phyloP scores from a whole-genome alignment of 495 filamentous ascomycete genomes.

The Aspergillus egyptiacus region DNA sequence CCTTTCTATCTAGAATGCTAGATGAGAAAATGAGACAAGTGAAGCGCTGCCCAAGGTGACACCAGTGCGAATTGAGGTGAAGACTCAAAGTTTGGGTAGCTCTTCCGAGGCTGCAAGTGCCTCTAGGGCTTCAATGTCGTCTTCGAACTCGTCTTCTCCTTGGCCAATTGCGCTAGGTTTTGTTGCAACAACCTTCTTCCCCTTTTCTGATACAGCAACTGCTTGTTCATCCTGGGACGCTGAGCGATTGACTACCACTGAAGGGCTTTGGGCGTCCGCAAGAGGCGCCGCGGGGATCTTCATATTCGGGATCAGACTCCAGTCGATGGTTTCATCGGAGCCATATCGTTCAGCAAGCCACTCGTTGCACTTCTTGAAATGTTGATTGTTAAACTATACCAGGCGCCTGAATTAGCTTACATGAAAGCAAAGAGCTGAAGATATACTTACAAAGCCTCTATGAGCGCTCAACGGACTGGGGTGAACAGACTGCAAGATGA shows the following conservation, averaged over 20 bases:
- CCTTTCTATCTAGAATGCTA: too few species aligned
- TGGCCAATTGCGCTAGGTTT: background rate
- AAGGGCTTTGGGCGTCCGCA: slow-evolving; percentile 11
- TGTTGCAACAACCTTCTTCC: background rate
- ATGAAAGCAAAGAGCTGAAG: background rate
- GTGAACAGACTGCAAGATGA: slow-evolving; percentile 78
- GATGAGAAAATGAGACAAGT: too few species aligned
- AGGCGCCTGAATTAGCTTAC: background rate
- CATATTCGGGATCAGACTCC: slow-evolving; percentile 56
- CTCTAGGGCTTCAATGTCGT: slow-evolving; percentile 38
- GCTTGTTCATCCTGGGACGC: slow-evolving; percentile 3
- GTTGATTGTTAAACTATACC: slow-evolving; percentile 69
- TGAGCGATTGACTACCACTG: slow-evolving; percentile 16
- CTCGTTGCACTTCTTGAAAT: slow-evolving; percentile 84
- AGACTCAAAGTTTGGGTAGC: background rate
- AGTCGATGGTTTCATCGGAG: slow-evolving; percentile 71
- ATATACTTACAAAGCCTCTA: slow-evolving; percentile 59
- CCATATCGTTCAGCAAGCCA: slow-evolving; percentile 81
- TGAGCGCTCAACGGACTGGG: slow-evolving; percentile 82
- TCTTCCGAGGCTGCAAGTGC: slow-evolving; percentile 33
- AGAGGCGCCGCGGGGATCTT: slow-evolving; percentile 12
- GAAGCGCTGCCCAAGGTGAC: too few species aligned
- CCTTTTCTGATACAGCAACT: background rate
- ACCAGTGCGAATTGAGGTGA: background rate
- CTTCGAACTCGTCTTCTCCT: slow-evolving; percentile 29